Evolutionary conservation across 148 eudicot genomes (phyloP), one percentile per base, ranked within the genome.

Genomic region (Polygonum maritimum): DNA sequence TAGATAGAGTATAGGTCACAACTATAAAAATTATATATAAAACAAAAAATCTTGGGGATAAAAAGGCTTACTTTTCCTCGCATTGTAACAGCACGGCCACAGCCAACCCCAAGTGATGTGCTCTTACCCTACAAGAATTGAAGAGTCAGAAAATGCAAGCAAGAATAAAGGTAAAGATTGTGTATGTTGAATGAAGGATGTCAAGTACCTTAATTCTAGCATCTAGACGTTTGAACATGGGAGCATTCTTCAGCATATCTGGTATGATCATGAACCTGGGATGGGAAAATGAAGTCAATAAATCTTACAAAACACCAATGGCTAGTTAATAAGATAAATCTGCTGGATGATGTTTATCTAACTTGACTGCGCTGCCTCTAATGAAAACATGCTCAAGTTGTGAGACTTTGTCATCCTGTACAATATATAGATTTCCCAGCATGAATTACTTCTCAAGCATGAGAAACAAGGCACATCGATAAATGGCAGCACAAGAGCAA

Each of bases 211-310:
- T 95, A 69, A 95, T 95, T 81, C 85, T 92, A 73, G 99, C 91
- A 81, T 92, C 99, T 75, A 92, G 85, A 63, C 94, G 96, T 82
- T 95, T 95, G 83, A 95, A 95, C 96, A 95, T 95, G 3, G 99
- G 99, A 78, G 99, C 99, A 88, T 95, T 95, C 88, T 92, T 92
- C 81, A 96, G 89, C 99, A 96, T 96, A 78, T 96, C 98, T 12
- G 99, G 99, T 49, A 96, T 96, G 36, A 96, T 89, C 91, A 96
- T 92, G 74, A 96, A 96, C 91, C 99, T 95, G 44, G 71, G 44
- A 14, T 35, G 18, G 41, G 7, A 33, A 65, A 65, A 65, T n/a
- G 14, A 65, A 3, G 14, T 4, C 15, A 13, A 16, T 14, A 14
- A 65, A 14, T 13, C 19, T 13, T 65, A 22, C 16, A 60, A 19